Evolutionary conservation across 176 grass and related monocot species (phyloP), one percentile per base, ranked within the genome.

Genomic region (Paspalum vaginatum): DNA sequence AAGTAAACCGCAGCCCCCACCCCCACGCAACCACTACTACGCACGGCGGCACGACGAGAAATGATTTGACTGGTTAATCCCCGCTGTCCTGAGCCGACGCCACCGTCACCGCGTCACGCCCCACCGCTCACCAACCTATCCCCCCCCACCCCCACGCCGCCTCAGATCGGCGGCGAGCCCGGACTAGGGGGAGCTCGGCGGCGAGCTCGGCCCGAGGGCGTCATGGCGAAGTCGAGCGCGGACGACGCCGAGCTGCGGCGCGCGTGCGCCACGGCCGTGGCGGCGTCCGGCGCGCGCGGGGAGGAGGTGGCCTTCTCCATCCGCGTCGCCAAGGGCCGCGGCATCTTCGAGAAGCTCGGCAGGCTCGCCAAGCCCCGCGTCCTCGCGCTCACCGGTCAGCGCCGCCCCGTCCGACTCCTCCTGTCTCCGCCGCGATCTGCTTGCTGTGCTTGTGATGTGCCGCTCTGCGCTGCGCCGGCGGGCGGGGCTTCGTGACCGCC

Each of bases 281-380:
- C 88, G 0, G 88, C 86, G 2, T 75, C 86, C 24, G 92, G 88
- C 22, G 86, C 88, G 61, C 90, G 83, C 79, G 87, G 81, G 15
- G 88, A 95, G 88, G 86, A 95, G 12, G 88, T 99, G 72, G 46
- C 81, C 79, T 85, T 99, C 84, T 95, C 96, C 70, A 95, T 99
- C 80, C 93, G 96, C 55, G 92, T 99, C 51, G 93, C 93, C 81
- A 93, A 99, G 90, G 96, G 96, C 51, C 90, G 88, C 60, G 86
- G 96, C 78, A 89, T 99, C 83, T 95, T 99, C 72, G 96, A 99
- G 92, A 99, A 99, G 83, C 90, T 95, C 8, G 96, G 96, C n/a
- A 79, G 92, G 26, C 87, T 99, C 65, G 92, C 96, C 75, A 92
- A 93, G 81, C 96, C 96, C 50, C 87, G 96, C 37, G 92, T 99